Conservation (phyloP, 2,329 filamentous ascomycete genomes). For the Thyridium curvatum region DNA sequence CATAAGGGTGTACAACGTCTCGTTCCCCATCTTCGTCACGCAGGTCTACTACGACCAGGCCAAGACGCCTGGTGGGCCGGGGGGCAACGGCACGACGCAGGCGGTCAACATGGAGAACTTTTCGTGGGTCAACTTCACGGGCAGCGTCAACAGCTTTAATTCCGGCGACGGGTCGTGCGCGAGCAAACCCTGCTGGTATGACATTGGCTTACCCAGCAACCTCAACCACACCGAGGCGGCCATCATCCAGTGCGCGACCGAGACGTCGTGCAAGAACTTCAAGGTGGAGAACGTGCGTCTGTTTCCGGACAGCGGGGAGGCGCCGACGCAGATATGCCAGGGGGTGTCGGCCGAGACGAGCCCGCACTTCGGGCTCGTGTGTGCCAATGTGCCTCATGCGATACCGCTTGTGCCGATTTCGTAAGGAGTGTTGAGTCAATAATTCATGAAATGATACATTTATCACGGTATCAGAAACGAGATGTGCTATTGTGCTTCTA, state of each 20-base stretch:
- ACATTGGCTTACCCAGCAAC: slow-evolving; percentile 24
- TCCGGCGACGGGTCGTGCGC: slow-evolving; percentile 36
- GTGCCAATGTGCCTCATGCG: slow-evolving; percentile 20
- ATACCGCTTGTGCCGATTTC: slow-evolving; percentile 6
- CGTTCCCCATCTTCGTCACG: slow-evolving; percentile 39
- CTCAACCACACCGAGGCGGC: slow-evolving; percentile 32
- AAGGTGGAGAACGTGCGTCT: slow-evolving; percentile 22
- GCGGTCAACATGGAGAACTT: slow-evolving; percentile 35
- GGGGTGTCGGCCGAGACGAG: slow-evolving; percentile 24
- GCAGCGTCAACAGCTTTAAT: slow-evolving; percentile 31
- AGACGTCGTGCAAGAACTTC: slow-evolving; percentile 28
- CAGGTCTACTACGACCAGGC: slow-evolving; percentile 35
- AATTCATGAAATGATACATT: no score
- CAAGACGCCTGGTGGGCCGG: slow-evolving; percentile 5
- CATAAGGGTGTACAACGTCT: slow-evolving; percentile 33
- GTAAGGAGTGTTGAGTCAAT: slow-evolving; percentile 11
- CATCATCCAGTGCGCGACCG: slow-evolving; percentile 33
- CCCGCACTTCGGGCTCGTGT: slow-evolving; percentile 24
- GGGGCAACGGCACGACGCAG: slow-evolving; percentile 25
- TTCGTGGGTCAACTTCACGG: slow-evolving; percentile 30
- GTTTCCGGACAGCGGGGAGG: slow-evolving; percentile 18
- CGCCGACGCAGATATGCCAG: slow-evolving; percentile 24
- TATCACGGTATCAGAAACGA: no score
- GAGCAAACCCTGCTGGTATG: slow-evolving; percentile 35
- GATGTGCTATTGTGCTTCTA: no score